These are phyloP conservation scores for Collybia nuda DNA, from an alignment of 768 basidiomycete genomes.

Conservation along the genomic window DNA sequence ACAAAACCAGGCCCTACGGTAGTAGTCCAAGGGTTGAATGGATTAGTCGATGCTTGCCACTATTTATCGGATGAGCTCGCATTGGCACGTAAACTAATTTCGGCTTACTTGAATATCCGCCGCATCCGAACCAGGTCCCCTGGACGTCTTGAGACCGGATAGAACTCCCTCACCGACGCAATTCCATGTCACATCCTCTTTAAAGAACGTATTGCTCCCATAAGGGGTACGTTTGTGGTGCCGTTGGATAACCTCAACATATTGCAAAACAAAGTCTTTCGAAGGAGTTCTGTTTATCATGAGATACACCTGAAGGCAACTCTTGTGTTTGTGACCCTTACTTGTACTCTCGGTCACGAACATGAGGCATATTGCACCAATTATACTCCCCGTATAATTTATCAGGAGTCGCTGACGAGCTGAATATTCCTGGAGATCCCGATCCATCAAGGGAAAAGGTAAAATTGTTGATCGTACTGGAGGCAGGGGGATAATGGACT, in stretches of 20 bases:
- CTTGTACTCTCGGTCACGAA: slow-evolving; percentile 43
- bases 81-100: neutral
- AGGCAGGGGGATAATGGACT: slow-evolving; percentile 37
- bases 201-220: slow-evolving; percentile 48
- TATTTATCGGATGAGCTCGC: slow-evolving; percentile 10
- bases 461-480: slow-evolving; percentile 41
- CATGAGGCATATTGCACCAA: slow-evolving; percentile 60
- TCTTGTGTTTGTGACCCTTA: slow-evolving; percentile 17
- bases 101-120: slow-evolving; percentile 32
- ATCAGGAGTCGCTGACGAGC: slow-evolving; percentile 37
- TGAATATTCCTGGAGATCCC: slow-evolving; percentile 47
- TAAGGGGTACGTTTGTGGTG: slow-evolving; percentile 57
- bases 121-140: slow-evolving; percentile 23
- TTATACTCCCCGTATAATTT: slow-evolving; percentile 44
- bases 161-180: slow-evolving; percentile 42
- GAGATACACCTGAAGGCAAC: no score
- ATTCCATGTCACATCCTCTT: slow-evolving; percentile 44
- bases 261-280: slow-evolving; percentile 35
- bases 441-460: slow-evolving; percentile 39
- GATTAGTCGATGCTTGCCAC: slow-evolving; percentile 41
- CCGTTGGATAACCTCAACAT: slow-evolving; percentile 51
- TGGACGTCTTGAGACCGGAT: slow-evolving; percentile 25
- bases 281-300: slow-evolving; percentile 31
- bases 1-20: slow-evolving; percentile 44
- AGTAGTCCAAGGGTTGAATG: slow-evolving; percentile 41